Conservation (phyloP, 2,329 filamentous ascomycete species). For the Colletotrichum aenigma region DNA sequence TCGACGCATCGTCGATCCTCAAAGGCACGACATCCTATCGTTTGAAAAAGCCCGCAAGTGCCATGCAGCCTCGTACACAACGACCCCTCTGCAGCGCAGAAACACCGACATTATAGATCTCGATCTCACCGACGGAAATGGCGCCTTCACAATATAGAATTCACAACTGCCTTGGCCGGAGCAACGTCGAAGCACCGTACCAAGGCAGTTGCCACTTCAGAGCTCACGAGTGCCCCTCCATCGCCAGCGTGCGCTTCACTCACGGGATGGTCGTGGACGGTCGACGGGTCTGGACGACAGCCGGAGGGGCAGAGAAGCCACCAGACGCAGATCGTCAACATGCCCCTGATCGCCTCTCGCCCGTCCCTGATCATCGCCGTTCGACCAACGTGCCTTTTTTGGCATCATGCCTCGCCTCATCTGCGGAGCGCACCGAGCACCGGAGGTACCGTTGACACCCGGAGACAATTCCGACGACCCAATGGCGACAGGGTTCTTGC, state of each 20-base stretch:
- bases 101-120: not conserved
- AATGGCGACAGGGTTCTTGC: not conserved
- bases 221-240: not conserved
- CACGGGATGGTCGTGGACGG: not conserved
- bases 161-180: not conserved
- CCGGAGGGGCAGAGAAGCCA: not conserved
- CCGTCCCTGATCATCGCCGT: slow-evolving; percentile 4
- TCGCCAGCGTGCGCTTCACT: not conserved
- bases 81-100: not conserved
- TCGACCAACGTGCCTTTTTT: not conserved
- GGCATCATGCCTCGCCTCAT: not conserved
- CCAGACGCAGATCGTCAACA: not conserved
- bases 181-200: not conserved
- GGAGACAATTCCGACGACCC: not conserved
- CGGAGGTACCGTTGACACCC: not conserved
- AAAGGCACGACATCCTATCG: not conserved
- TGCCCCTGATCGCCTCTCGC: slow-evolving; percentile 3
- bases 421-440: not conserved
- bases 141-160: not conserved
- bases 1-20: not conserved
- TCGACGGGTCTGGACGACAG: not conserved
- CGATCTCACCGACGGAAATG: not conserved
- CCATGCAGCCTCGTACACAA: not conserved
- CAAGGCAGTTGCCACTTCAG: not conserved
- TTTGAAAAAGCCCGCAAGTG: not conserved